Evolutionary conservation across 148 eudicot species (phyloP).

Genomic region (Cornus florida): DNA sequence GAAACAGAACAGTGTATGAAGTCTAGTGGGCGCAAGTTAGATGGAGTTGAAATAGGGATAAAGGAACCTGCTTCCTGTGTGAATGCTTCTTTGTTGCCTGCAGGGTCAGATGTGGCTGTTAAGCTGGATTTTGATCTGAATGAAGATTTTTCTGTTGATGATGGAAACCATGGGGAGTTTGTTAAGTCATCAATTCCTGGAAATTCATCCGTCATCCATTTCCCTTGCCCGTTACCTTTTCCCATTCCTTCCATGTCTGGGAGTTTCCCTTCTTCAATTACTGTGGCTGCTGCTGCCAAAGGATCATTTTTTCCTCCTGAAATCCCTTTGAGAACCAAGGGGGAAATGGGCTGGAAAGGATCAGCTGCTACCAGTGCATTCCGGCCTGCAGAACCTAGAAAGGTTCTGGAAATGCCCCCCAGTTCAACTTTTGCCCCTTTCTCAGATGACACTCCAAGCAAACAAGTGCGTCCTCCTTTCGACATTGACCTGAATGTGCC

Average conservation of each 20-base stretch:
- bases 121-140: slow-evolving; percentile 39
- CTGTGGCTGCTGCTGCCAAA: slow-evolving; percentile 69
- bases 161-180: slow-evolving; percentile 24
- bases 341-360: slow-evolving; percentile 84
- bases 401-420: slow-evolving; percentile 35
- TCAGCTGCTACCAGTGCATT: slow-evolving; percentile 96
- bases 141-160: slow-evolving; percentile 36
- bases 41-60: slow-evolving; percentile 12
- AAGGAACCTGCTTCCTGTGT: not conserved
- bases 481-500: slow-evolving; percentile 90
- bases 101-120: slow-evolving; percentile 15
- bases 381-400: slow-evolving; percentile 90
- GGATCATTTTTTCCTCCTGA: slow-evolving; percentile 72
- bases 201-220: slow-evolving; percentile 8
- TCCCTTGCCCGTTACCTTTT: slow-evolving; percentile 26
- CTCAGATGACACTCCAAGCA: slow-evolving; percentile 35
- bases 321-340: slow-evolving; percentile 55
- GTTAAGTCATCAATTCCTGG: slow-evolving; percentile 14
- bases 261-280: slow-evolving; percentile 22
- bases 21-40: slow-evolving; percentile 6
- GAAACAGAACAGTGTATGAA: slow-evolving; percentile 6
- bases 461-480: slow-evolving; percentile 46
- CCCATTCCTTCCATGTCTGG: slow-evolving; percentile 18
- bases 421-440: slow-evolving; percentile 20
- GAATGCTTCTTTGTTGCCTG: slow-evolving; percentile 4